These are phyloP conservation scores for Quercus aquifolioides DNA, from an alignment of 306 rosid genomes.

Conservation along the genomic window DNA sequence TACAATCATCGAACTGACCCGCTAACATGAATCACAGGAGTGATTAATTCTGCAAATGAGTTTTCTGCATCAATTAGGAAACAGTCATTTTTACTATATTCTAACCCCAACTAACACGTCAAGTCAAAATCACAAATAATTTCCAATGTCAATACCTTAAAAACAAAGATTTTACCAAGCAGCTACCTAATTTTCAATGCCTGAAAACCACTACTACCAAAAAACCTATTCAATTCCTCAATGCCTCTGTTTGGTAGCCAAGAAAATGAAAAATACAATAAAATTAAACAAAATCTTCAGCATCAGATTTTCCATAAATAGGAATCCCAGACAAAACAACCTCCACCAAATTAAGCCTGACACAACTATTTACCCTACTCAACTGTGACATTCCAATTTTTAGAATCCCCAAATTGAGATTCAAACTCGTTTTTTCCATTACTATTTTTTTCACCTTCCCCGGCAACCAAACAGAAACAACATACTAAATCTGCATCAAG, in stretches of 20 bases:
- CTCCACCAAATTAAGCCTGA: constrained; percentile 18
- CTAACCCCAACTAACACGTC: neutral
- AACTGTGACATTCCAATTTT: constrained; percentile 10
- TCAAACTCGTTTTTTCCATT: constrained; percentile 21
- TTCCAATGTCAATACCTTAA: neutral
- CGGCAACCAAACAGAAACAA: constrained; percentile 21
- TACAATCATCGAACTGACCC: constrained; percentile 10
- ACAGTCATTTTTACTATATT: neutral
- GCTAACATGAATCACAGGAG: constrained; percentile 4
- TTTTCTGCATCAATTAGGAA: constrained; percentile 37
- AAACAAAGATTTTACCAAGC: neutral
- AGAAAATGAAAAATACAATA: neutral
- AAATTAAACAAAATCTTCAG: constrained; percentile 10
- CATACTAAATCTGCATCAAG: constrained; percentile 19
- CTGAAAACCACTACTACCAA: neutral
- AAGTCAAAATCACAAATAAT: neutral
- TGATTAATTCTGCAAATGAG: constrained; percentile 11
- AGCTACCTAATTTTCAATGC: neutral
- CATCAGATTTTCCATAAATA: constrained; percentile 5
- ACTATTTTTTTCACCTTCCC: constrained; percentile 31
- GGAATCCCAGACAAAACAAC: constrained; percentile 21
- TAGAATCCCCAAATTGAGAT: constrained; percentile 25
- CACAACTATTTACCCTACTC: constrained; percentile 8
- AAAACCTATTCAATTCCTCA: constrained; percentile 18
- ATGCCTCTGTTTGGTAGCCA: constrained; percentile 8